Base-by-base conservation (phyloP, 345 rosid genomes). In the Hypericum perforatum region DNA sequence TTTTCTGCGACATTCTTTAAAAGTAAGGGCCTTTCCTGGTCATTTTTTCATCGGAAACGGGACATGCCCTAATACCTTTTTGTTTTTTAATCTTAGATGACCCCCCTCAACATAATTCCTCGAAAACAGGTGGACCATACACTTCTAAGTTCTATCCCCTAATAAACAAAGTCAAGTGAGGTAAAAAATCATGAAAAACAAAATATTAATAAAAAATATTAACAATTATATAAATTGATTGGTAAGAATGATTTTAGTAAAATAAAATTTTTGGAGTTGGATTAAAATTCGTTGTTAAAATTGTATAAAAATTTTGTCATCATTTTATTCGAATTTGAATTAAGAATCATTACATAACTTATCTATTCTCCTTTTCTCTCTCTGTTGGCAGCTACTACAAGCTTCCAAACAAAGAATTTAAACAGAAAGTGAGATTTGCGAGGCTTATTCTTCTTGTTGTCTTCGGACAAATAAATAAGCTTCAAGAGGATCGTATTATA, bases 331-430 rank as follows among this genome's bases (percentile, higher is more conserved):
- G 32, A 22, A 22, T 22, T 22, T 22, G 4, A 22, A 22, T 22
- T 22, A 22, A n/a, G n/a, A n/a, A n/a, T n/a, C n/a, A n/a, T n/a
- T n/a, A n/a, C n/a, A n/a, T n/a, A n/a, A n/a, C n/a, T n/a, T n/a
- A n/a, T n/a, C n/a, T n/a, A n/a, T n/a, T n/a, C n/a, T 22, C 32
- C 32, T 56, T 40, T 43, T 49, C 54, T 58, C 63, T 45, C 45
- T 22, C 32, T 22, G 38, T 82, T 74, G 32, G 74, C 81, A 76
- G 60, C 78, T 67, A 61, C 80, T 77, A 74, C 84, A 79, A 85
- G 74, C 85, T 78, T 78, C 89, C 91, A 82, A 90, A 84, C 86
- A 62, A 74, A 73, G 94, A 74, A 89, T 82, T 81, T 79, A 78
- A 77, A 80, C 75, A 78, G 95, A 86, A 83, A 83, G 84, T 75